Evolutionary conservation across 2,329 filamentous ascomycete species (phyloP).

Genomic region (Monilinia aucupariae): DNA sequence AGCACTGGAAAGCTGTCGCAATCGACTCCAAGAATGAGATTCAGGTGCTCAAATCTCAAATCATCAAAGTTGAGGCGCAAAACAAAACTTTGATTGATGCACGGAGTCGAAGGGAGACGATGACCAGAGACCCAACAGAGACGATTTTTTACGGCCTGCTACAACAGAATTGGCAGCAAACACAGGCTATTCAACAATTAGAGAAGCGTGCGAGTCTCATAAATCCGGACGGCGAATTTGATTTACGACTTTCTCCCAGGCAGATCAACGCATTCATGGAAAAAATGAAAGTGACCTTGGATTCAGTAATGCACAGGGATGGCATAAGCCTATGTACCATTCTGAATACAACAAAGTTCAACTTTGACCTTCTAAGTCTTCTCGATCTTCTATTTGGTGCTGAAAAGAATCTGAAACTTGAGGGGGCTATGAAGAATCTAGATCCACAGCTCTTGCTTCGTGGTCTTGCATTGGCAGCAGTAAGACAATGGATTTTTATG

Average conservation of each 20-base stretch:
- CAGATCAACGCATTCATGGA: not conserved
- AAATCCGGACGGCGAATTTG: not conserved
- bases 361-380: not conserved
- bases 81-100: slow-evolving; percentile 8
- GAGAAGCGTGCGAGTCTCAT: not conserved
- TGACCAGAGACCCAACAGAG: not conserved
- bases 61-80: not conserved
- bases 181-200: not conserved
- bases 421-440: not conserved
- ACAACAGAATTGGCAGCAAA: not conserved
- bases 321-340: not conserved
- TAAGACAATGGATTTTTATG: not conserved
- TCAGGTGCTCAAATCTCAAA: not conserved
- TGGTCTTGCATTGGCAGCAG: not conserved
- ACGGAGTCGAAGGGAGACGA: not conserved
- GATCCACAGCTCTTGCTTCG: not conserved
- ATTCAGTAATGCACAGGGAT: slow-evolving; percentile 6
- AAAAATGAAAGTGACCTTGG: not conserved
- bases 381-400: not conserved
- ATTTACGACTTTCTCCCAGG: not conserved
- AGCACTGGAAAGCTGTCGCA: not conserved
- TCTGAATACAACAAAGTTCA: not conserved
- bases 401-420: not conserved
- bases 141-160: not conserved
- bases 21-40: not conserved